Evolutionary conservation across 495 filamentous ascomycete species (phyloP).

Genomic region (Lichina pygmaea): DNA sequence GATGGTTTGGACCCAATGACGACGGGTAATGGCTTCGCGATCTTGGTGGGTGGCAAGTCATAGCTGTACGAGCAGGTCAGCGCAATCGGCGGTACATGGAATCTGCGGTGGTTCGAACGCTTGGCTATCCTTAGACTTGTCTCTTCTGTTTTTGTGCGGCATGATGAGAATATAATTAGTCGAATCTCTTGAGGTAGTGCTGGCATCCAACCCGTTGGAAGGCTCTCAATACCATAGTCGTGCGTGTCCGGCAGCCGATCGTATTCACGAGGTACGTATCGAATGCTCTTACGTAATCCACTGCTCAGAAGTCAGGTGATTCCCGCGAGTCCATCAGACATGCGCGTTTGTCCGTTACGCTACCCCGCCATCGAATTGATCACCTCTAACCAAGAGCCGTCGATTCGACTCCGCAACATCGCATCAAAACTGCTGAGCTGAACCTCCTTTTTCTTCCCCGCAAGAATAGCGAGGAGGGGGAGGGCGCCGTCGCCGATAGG

Average conservation of each 20-base stretch:
- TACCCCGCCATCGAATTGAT: no score
- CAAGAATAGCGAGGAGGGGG: no score
- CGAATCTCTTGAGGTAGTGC: not conserved
- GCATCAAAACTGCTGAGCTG: no score
- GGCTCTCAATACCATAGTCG: not conserved
- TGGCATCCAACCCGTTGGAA: not conserved
- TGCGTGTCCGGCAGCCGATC: not conserved
- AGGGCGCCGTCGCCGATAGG: no score
- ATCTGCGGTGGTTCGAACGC: not conserved
- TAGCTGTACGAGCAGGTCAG: not conserved
- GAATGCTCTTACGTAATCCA: no score
- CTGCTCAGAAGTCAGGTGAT: no score
- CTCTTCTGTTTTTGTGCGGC: conserved; percentile 2
- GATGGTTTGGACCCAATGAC: not conserved
- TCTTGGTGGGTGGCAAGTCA: not conserved
- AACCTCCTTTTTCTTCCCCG: no score
- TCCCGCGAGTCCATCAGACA: no score
- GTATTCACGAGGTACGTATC: no score
- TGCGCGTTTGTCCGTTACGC: no score
- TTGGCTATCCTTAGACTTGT: not conserved
- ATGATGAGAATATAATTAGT: not conserved
- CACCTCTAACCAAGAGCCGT: no score
- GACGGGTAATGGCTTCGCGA: conserved; percentile 1
- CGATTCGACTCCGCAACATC: no score
- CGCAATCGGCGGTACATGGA: not conserved